A percentile compares a stretch with the other conserved stretches of the same genome.
Conservation (phyloP, 2,329 filamentous ascomycete species). For the Colletotrichum higginsianum region DNA sequence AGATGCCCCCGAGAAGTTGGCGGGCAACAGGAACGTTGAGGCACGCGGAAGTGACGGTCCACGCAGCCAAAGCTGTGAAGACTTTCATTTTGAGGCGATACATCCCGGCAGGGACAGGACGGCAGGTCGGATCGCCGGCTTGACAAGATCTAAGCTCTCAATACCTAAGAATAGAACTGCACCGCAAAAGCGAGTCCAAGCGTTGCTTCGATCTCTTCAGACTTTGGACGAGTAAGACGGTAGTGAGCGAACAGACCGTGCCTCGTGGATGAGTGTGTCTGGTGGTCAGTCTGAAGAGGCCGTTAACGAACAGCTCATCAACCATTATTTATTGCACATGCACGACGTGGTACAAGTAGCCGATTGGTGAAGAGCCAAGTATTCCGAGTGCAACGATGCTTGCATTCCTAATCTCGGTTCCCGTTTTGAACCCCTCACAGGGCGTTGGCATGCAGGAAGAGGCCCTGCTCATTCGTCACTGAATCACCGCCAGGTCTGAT, state of each 20-base stretch:
- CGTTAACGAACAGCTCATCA: conserved; percentile 2
- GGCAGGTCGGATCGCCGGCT: neutral
- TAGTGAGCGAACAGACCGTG: neutral
- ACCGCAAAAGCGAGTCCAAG: neutral
- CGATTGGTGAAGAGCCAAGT: neutral
- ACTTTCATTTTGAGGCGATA: conserved; percentile 44
- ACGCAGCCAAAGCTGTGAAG: conserved; percentile 48
- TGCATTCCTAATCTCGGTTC: conserved; percentile 25
- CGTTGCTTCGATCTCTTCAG: neutral
- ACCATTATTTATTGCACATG: conserved; percentile 22
- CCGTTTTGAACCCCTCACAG: neutral
- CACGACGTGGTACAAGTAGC: neutral
- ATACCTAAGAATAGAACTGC: conserved; percentile 8
- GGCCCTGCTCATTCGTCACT: conserved; percentile 4
- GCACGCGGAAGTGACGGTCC: conserved; percentile 46
- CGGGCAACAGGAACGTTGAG: conserved; percentile 38
- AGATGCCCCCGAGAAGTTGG: conserved; percentile 40
- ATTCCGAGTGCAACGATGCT: neutral
- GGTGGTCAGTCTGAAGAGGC: neutral
- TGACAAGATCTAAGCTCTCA: neutral
- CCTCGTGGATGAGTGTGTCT: neutral
- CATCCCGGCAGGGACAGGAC: conserved; percentile 14
- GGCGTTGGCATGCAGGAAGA: neutral
- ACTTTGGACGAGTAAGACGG: neutral
- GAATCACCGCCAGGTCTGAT: neutral